Conservation (phyloP, 305 asterid species). For the Fraxinus floribunda region DNA sequence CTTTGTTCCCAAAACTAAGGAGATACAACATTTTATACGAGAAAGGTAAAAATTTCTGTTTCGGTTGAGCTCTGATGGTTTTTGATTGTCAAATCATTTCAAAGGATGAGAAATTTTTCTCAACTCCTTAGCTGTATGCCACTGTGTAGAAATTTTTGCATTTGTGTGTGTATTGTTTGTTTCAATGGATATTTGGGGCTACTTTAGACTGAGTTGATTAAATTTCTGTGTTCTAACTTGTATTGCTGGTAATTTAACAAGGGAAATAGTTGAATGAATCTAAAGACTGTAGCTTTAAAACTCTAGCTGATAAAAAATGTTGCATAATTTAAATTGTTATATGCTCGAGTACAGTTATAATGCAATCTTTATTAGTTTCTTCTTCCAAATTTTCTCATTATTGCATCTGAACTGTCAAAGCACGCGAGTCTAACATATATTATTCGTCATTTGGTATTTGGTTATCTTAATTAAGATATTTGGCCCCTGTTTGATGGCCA, state of each 20-base stretch:
- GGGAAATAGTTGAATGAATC: background rate
- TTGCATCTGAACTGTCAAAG: background rate
- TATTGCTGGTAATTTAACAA: background rate
- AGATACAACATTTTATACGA: background rate
- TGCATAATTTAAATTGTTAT: background rate
- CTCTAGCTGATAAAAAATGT: background rate
- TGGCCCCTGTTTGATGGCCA: too few species aligned
- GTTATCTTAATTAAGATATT: background rate
- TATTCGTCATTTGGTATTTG: background rate
- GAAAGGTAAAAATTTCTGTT: background rate
- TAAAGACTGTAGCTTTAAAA: background rate
- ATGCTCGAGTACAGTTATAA: background rate
- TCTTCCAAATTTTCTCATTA: background rate
- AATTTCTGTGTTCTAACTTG: background rate
- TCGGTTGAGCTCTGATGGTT: background rate
- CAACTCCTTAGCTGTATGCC: background rate
- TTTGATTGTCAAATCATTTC: background rate
- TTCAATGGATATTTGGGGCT: slow-evolving; percentile 1
- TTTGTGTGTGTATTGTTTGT: background rate
- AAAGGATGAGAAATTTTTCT: background rate
- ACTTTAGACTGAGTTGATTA: background rate
- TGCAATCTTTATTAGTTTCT: background rate
- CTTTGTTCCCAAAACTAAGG: slow-evolving; percentile 1
- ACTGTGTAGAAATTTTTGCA: background rate
- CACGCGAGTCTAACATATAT: background rate